phyloP scores from a whole-genome alignment of 257 asterid species.

The Jacaranda copaia region DNA sequence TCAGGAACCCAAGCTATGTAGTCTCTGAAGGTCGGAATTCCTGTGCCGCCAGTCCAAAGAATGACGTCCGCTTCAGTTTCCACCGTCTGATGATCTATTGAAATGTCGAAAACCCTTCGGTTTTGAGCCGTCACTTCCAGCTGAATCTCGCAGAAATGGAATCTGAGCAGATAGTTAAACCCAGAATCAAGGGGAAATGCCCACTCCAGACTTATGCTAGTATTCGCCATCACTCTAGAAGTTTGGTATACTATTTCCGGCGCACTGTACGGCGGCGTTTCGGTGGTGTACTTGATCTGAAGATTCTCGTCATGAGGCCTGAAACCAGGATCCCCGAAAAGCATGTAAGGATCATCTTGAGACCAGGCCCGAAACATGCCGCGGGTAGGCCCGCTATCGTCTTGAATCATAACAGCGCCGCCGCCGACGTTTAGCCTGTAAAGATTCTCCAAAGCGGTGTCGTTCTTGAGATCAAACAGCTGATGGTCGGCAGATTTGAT shows the following conservation, averaged over 20 bases:
- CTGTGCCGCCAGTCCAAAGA: conserved; percentile 18
- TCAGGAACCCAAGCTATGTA: conserved; percentile 36
- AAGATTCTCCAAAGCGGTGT: conserved; percentile 50
- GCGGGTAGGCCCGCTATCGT: conserved; percentile 49
- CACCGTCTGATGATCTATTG: conserved; percentile 38
- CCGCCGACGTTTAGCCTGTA: conserved; percentile 68
- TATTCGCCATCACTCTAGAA: conserved; percentile 31
- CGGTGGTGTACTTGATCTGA: conserved; percentile 30
- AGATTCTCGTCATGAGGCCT: neutral
- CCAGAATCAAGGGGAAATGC: conserved; percentile 57
- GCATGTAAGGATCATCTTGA: conserved; percentile 25
- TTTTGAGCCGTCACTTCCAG: neutral
- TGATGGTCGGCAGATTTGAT: neutral
- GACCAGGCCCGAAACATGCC: conserved; percentile 64
- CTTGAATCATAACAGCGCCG: neutral
- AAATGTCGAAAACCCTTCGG: conserved; percentile 40
- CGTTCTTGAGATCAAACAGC: neutral
- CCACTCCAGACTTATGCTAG: conserved; percentile 46
- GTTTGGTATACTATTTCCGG: conserved; percentile 52
- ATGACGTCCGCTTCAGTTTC: conserved; percentile 39
- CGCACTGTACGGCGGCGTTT: conserved; percentile 52
- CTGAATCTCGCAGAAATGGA: conserved; percentile 62
- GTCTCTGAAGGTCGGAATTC: conserved; percentile 52
- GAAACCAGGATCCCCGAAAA: neutral
- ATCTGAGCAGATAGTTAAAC: conserved; percentile 50